Evolutionary conservation across 345 rosid species (phyloP).

Genomic region (Gossypium arboreum): DNA sequence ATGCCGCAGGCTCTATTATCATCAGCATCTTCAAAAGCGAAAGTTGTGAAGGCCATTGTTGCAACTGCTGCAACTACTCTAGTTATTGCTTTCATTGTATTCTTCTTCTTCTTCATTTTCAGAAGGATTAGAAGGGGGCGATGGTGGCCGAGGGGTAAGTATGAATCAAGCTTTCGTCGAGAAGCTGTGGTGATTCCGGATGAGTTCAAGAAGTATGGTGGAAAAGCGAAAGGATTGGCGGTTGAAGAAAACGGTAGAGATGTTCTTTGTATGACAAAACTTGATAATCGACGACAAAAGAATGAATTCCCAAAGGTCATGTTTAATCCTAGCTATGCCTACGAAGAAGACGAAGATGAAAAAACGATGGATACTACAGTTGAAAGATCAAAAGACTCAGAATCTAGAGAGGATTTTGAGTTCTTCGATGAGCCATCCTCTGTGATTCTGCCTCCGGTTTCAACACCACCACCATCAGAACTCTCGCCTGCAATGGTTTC

Average conservation of each 20-base stretch:
- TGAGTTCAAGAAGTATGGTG: conserved; percentile 22
- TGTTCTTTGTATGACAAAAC: conserved; percentile 35
- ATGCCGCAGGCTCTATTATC: conserved; percentile 13
- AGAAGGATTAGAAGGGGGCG: conserved; percentile 12
- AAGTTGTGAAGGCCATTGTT: conserved; percentile 21
- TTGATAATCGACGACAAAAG: conserved; percentile 28
- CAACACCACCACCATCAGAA: conserved; percentile 12
- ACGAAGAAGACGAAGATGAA: conserved; percentile 32
- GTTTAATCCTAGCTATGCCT: conserved; percentile 35
- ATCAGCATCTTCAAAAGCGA: conserved; percentile 7
- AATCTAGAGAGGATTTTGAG: conserved; percentile 12
- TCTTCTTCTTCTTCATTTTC: conserved; percentile 30
- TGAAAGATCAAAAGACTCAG: conserved; percentile 11
- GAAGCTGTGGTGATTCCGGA: conserved; percentile 26
- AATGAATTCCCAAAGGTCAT: conserved; percentile 30
- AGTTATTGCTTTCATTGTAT: conserved; percentile 18
- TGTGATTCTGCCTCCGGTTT: conserved; percentile 2
- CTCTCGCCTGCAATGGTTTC: neutral
- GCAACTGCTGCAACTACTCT: conserved; percentile 30
- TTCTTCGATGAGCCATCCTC: conserved; percentile 7
- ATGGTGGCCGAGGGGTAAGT: conserved; percentile 9
- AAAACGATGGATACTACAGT: conserved; percentile 18
- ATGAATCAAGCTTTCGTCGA: conserved; percentile 27
- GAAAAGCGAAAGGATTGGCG: conserved; percentile 31
- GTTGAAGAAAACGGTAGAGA: conserved; percentile 39